Evolutionary conservation across 1,284 basidiomycete genomes (phyloP), one percentile per base, ranked within the genome.

Genomic region (Leccinum olivaceoglutinosum): DNA sequence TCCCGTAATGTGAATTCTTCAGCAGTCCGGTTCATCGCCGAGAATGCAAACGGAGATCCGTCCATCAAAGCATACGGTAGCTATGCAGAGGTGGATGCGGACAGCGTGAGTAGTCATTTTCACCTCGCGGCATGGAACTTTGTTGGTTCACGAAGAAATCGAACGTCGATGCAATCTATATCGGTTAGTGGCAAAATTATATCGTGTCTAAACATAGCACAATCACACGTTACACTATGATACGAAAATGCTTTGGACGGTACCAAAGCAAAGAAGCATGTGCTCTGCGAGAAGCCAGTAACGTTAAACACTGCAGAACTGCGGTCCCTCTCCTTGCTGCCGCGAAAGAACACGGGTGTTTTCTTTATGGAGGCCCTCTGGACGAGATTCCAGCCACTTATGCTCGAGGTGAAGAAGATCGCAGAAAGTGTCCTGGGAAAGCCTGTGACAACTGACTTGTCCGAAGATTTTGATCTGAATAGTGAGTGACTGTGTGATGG

Each of bases 341-440:
- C 25, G 93, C 94, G 0, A 88, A 87, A 73, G 83, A 90, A 73
- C 80, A 89, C 68, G 83, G 83, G 86, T 12, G 81, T 93, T 2
- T 95, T 95, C 80, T 85, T 95, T 69, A 94, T 95, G 93, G 93
- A 94, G 76, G 93, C 88, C 3, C 81, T 93, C 74, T 90, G 87
- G 88, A 93, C 90, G 8, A 81, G 90, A 34, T 93, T 92, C 78
- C 87, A 89, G 62, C 90, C 90, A 5, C 80, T 90, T 63, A 78
- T 80, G 7, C 69, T 80, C n/a, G 88, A 88, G 63, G 77, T 92
- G 59, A 88, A 89, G 75, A 80, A 80, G 65, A 76, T 90, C 58
- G 80, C 84, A 1, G 85, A 89, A 60, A 80, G 81, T 11, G 75
- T 74, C 14, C 77, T 92, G 18, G 90, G 89, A 8, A 77, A 82